Conservation (phyloP, 148 eudicot species). For the Rheum nobile region DNA sequence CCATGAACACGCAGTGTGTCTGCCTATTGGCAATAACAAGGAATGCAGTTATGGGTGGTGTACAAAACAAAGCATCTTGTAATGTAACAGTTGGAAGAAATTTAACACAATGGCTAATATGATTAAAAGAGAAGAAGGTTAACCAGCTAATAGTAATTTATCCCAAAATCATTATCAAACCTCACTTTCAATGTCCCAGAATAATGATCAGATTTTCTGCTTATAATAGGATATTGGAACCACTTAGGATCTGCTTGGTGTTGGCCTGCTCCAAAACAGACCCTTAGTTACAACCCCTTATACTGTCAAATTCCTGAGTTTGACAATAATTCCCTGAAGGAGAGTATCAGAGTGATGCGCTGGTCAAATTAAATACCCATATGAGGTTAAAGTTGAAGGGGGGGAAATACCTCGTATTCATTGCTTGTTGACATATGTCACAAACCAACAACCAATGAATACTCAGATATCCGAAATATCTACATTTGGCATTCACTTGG, state of each 20-base stretch:
- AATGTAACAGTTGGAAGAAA: background rate
- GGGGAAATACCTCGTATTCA: too few relatives aligned
- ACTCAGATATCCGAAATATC: background rate
- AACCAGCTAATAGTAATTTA: background rate
- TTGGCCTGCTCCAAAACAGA: too few relatives aligned
- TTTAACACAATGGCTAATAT: background rate
- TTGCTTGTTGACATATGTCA: background rate
- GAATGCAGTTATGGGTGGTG: background rate
- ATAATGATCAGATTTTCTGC: background rate
- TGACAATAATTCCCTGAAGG: background rate
- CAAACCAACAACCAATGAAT: background rate
- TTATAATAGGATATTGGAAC: background rate
- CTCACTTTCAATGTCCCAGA: background rate
- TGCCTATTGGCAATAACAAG: conserved; percentile 33
- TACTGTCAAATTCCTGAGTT: background rate
- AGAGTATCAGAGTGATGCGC: background rate
- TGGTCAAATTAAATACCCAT: background rate
- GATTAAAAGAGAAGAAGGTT: background rate
- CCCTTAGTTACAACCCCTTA: background rate
- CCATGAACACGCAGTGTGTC: conserved; percentile 75
- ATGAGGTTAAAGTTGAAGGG: too few relatives aligned
- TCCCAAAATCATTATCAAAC: background rate
- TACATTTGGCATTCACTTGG: background rate
- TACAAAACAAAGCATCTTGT: background rate
- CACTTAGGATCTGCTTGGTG: background rate